Evolutionary conservation across 176 grass and related monocot genomes (phyloP), one percentile per base, ranked within the genome.

Genomic region (Eragrostis curvula): DNA sequence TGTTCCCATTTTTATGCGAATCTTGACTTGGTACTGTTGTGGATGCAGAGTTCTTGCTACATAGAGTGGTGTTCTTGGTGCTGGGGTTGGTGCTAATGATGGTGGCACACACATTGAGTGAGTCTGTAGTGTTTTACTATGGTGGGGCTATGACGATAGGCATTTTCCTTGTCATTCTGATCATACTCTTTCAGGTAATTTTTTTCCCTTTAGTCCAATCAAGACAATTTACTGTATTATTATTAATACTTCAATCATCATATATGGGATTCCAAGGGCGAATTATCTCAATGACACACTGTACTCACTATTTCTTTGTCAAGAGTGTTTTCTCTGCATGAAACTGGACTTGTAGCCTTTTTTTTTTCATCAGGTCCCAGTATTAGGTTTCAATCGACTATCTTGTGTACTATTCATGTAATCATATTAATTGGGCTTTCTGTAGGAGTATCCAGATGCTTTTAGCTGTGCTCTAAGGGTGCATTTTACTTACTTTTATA

Each of bases 91-190:
- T 95, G 66, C 82, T 95, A 59, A 98, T 98, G 90, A 18, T 36
- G 8, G 78, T 91, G 77, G 96, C 90, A 3, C 88, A 81, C 84
- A 61, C 46, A 36, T 75, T 98, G 43, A 95, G 92, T 17, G 75
- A 93, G 40, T 95, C 92, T 49, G 71, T 98, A 16, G 90, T 98
- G 70, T 98, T 98, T 87, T 98, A 95, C 84, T 98, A 98, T 43
- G 92, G 96, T 14, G 90, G 96, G 28, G 92, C 92, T 1, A 98
- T 98, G 90, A 98, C 92, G 1, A 86, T 98, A 1, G 92, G 96
- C 52, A 93, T 98, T 78, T 79, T 98, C 68, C 71, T 95, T 75
- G 90, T 98, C 48, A 21, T 98, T 65, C 79, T 98, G 56, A 88
- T 98, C 42, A 80, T 98, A 83, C 92, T 98, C 70, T 93, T 91